These are phyloP conservation scores for Gremmenia infestans DNA, from an alignment of 2,329 filamentous ascomycete genomes.

Conservation along the genomic window DNA sequence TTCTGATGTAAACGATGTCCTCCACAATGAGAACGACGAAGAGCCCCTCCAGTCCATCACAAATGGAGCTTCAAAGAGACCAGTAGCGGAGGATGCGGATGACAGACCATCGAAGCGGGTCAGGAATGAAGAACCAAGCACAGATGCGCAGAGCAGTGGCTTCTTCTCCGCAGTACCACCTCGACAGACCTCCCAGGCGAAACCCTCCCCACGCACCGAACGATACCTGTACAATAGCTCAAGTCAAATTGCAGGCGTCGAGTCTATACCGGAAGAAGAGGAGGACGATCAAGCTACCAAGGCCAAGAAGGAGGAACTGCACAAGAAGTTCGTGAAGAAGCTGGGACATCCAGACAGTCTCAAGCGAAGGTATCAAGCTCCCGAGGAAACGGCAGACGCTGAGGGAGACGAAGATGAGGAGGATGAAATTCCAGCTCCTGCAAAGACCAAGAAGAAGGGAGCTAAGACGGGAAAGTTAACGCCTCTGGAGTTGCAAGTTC, in stretches of 20 bases:
- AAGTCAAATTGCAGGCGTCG: conserved; percentile 23
- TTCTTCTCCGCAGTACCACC: conserved; percentile 38
- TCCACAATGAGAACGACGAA: conserved; percentile 29
- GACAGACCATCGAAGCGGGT: conserved; percentile 42
- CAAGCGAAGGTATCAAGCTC: conserved; percentile 52
- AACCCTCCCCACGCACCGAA: conserved; percentile 40
- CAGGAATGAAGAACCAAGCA: conserved; percentile 34
- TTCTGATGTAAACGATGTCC: conserved; percentile 11
- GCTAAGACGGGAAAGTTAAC: conserved; percentile 75
- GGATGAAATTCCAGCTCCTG: conserved; percentile 45
- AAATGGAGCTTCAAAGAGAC: conserved; percentile 41
- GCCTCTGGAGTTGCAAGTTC: conserved; percentile 86
- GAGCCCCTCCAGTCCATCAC: conserved; percentile 13
- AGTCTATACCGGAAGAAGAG: conserved; percentile 32
- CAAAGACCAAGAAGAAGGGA: conserved; percentile 61
- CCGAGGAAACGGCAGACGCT: conserved; percentile 49
- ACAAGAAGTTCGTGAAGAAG: conserved; percentile 83
- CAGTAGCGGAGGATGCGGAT: conserved; percentile 44
- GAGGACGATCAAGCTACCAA: conserved; percentile 48
- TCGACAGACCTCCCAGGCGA: conserved; percentile 22
- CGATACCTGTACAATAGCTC: conserved; percentile 48
- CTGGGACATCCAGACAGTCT: conserved; percentile 82
- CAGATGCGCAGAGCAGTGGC: conserved; percentile 35
- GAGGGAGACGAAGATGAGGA: conserved; percentile 56
- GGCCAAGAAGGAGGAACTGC: conserved; percentile 64